Percentiles rank a stretch among this genome's conserved stretches.
Conservation (phyloP, 2,329 filamentous ascomycete species). For the Thielaviopsis populi region DNA sequence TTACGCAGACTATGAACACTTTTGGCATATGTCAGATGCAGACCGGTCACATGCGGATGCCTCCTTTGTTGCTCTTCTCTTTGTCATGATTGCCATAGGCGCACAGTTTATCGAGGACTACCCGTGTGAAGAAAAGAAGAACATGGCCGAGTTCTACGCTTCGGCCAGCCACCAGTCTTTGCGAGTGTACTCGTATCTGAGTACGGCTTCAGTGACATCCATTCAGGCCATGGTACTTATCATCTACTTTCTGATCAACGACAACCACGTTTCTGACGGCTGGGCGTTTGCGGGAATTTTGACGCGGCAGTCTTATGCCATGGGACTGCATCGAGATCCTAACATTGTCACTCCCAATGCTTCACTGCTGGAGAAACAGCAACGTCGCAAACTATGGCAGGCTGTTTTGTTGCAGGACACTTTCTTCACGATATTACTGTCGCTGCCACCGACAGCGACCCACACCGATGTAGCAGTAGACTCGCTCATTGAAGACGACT, state of each 20-base stretch:
- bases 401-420: constrained; percentile 69
- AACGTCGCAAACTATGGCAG: constrained; percentile 68
- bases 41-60: constrained; percentile 51
- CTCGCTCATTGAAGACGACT: constrained; percentile 50
- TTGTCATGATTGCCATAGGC: constrained; percentile 62
- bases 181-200: constrained; percentile 61
- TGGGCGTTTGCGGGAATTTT: constrained; percentile 70
- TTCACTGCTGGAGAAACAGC: constrained; percentile 57
- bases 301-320: constrained; percentile 64
- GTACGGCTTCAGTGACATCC: constrained; percentile 54
- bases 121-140: constrained; percentile 47
- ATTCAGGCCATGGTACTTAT: constrained; percentile 70
- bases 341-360: constrained; percentile 57
- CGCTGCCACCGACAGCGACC: constrained; percentile 61
- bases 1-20: constrained; percentile 63
- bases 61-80: constrained; percentile 55
- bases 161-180: constrained; percentile 67
- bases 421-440: constrained; percentile 61
- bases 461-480: constrained; percentile 68
- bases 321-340: constrained; percentile 67
- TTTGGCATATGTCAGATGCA: constrained; percentile 47
- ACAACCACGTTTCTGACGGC: constrained; percentile 69
- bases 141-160: constrained; percentile 68
- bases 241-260: constrained; percentile 71
- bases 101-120: constrained; percentile 57